phyloP scores from a whole-genome alignment of 345 rosid genomes.

The Abelmoschus esculentus region DNA sequence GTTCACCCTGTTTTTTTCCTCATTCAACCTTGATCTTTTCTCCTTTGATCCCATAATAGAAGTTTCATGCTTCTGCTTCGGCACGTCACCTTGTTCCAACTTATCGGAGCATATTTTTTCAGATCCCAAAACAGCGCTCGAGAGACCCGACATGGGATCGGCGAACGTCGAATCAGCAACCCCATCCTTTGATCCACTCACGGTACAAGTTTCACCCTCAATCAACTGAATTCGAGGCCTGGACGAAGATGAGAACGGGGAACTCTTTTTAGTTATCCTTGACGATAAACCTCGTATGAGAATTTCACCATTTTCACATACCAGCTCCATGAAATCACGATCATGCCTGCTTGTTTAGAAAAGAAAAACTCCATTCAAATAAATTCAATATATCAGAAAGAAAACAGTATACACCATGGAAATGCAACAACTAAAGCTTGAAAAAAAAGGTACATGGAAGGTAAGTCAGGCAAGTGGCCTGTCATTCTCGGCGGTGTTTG shows the following conservation, averaged over 20 bases:
- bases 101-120: too few species aligned
- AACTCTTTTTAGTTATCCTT: neutral
- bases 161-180: constrained; percentile 1
- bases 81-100: too few species aligned
- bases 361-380: neutral
- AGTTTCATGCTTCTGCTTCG: too few species aligned
- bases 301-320: constrained; percentile 35
- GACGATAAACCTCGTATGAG: constrained; percentile 17
- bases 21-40: neutral
- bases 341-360: constrained; percentile 29
- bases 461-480: neutral
- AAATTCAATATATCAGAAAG: neutral
- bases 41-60: neutral
- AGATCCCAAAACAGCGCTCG: neutral
- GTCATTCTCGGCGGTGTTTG: constrained; percentile 3
- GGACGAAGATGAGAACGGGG: neutral
- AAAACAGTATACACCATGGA: neutral
- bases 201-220: too few species aligned
- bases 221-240: neutral
- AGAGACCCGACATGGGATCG: neutral
- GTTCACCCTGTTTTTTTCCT: neutral
- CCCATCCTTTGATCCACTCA: neutral
- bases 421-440: neutral
- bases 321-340: constrained; percentile 30
- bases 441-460: constrained; percentile 15